Evolutionary conservation across 306 rosid species (phyloP).

Genomic region (Pachyrhizus erosus): DNA sequence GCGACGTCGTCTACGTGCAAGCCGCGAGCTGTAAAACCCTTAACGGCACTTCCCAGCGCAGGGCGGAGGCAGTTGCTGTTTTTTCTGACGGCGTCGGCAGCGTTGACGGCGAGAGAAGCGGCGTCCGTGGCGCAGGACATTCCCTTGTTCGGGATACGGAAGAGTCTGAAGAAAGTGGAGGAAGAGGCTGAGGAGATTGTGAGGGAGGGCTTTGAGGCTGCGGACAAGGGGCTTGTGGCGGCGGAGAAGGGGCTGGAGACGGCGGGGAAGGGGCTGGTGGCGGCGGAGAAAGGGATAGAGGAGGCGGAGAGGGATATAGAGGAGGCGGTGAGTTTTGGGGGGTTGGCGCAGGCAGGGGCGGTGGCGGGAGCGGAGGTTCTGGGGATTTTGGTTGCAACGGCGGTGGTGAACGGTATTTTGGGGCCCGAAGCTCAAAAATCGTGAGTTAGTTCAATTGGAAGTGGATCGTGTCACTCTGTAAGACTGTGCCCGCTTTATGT

Average conservation of each 20-base stretch:
- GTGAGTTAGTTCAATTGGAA: not conserved
- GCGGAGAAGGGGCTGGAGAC: constrained; percentile 58
- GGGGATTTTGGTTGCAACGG: constrained; percentile 71
- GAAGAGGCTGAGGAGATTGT: constrained; percentile 76
- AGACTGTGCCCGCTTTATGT: not conserved
- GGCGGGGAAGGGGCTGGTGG: constrained; percentile 59
- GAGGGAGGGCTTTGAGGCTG: constrained; percentile 77
- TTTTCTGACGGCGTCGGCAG: constrained; percentile 60
- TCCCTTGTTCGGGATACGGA: constrained; percentile 74
- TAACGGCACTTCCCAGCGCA: constrained; percentile 9
- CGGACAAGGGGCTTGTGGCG: constrained; percentile 67
- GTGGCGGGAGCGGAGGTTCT: constrained; percentile 82
- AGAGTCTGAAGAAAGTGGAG: constrained; percentile 75
- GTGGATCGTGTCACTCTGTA: constrained; percentile 3
- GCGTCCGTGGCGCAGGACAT: constrained; percentile 66
- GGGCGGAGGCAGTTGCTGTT: constrained; percentile 68
- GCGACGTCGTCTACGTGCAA: constrained; percentile 40
- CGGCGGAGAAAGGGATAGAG: constrained; percentile 64
- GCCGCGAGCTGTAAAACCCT: constrained; percentile 16
- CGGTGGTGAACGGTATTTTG: constrained; percentile 79
- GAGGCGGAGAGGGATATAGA: constrained; percentile 48
- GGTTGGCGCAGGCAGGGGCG: constrained; percentile 76
- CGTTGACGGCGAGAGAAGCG: constrained; percentile 51
- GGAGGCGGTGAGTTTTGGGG: constrained; percentile 56
- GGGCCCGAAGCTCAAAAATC: constrained; percentile 71